Conservation (phyloP, 345 rosid species). For the Pistacia vera region DNA sequence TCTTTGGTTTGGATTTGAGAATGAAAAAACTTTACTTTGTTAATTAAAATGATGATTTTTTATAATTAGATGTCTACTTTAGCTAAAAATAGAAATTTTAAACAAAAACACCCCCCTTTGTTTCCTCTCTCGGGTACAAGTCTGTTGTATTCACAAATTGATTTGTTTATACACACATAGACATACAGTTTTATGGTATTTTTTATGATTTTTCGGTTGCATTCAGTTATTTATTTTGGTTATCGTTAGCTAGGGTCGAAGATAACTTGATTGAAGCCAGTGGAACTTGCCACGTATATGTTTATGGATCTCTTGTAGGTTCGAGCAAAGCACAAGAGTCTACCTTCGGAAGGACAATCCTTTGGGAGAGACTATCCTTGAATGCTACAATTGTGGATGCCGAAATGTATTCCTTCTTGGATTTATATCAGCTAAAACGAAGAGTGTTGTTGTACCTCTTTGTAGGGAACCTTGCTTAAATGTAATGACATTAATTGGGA, state of each 20-base stretch:
- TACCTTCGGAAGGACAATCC: conserved; percentile 97
- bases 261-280: background rate
- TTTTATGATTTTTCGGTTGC: background rate
- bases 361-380: conserved; percentile 96
- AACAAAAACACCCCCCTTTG: no score
- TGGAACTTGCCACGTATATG: background rate
- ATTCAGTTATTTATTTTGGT: background rate
- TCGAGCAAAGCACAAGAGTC: conserved; percentile 96
- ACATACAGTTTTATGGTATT: background rate
- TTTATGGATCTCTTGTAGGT: conserved; percentile 54
- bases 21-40: background rate
- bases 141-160: background rate
- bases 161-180: no score
- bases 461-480: conserved; percentile 98
- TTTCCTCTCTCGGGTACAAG: no score
- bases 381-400: conserved; percentile 99
- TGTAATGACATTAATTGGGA: conserved; percentile 99
- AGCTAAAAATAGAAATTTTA: background rate
- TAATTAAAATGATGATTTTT: background rate
- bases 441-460: conserved; percentile 97
- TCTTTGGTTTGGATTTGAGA: background rate
- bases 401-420: conserved; percentile 99
- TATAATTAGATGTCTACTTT: background rate
- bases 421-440: conserved; percentile 96
- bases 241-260: background rate